phyloP scores from a whole-genome alignment of 2,329 filamentous ascomycete species.

The Helminthosporium solani region DNA sequence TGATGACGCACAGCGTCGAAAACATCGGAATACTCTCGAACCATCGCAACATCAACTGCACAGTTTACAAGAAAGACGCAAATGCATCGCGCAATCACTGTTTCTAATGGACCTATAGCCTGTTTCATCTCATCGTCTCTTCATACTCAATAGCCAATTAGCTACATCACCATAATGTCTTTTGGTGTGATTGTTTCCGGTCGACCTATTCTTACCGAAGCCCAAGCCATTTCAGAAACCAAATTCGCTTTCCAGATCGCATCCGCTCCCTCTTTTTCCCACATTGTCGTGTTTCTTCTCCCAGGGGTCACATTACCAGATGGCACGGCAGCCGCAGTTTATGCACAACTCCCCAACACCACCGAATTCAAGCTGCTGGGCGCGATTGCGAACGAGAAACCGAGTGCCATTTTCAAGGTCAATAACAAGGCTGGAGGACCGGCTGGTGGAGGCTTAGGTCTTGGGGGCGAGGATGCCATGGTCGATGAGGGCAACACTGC shows the following conservation, averaged over 20 bases:
- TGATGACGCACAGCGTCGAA: conserved; percentile 1
- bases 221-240: conserved; percentile 56
- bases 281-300: conserved; percentile 86
- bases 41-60: not conserved
- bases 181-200: conserved; percentile 64
- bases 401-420: conserved; percentile 87
- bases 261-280: conserved; percentile 58
- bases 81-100: not conserved
- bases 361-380: conserved; percentile 80
- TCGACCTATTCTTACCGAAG: conserved; percentile 60
- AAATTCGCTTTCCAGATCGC: conserved; percentile 71
- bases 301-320: conserved; percentile 73
- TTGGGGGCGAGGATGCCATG: conserved; percentile 55
- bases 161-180: conserved; percentile 42
- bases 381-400: conserved; percentile 84
- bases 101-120: not conserved
- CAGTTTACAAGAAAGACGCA: not conserved
- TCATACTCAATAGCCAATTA: not conserved
- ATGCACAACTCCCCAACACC: conserved; percentile 68
- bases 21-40: not conserved
- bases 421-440: conserved; percentile 42
- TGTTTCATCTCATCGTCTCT: not conserved
- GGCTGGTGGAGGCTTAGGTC: conserved; percentile 41
- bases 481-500: conserved; percentile 41
- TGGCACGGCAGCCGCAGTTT: conserved; percentile 83